Conservation (phyloP, 768 basidiomycete species). For the Auricularia sp. region DNA sequence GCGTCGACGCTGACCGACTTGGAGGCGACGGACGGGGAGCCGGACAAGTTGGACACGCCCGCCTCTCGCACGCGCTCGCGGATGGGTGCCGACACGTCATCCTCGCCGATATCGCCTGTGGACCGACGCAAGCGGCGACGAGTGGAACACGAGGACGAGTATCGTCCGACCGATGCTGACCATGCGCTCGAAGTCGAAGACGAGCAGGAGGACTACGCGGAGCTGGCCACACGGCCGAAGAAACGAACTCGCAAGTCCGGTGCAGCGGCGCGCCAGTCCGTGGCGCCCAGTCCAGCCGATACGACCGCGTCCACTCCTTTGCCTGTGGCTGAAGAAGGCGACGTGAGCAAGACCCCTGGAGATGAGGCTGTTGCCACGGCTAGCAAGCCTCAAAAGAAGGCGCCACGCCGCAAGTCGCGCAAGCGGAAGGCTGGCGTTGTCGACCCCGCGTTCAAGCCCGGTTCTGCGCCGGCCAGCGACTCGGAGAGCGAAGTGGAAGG, state of each 20-base stretch:
- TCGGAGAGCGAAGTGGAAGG: not conserved
- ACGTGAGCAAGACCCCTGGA: slow-evolving; percentile 32
- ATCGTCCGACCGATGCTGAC: not conserved
- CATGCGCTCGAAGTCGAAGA: not conserved
- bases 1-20: not conserved
- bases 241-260: not conserved
- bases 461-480: not conserved
- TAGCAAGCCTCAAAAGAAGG: not conserved
- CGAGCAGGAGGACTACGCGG: not conserved
- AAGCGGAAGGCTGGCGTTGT: not conserved
- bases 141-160: not conserved
- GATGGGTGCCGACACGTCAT: not conserved
- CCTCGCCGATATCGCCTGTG: not conserved
- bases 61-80: not conserved
- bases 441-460: not conserved
- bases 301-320: no score
- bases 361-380: not conserved
- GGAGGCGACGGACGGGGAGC: not conserved
- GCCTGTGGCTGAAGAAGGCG: slow-evolving; percentile 38
- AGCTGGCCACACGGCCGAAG: not conserved
- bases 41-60: not conserved
- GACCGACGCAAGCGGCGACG: not conserved
- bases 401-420: not conserved
- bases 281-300: not conserved
- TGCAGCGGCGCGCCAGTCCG: not conserved